A percentile compares a stretch with the other conserved stretches of the same genome.
These are phyloP conservation scores for Chloropicon primus DNA, from an alignment of 139 green algal genomes.

Conservation along the genomic window DNA sequence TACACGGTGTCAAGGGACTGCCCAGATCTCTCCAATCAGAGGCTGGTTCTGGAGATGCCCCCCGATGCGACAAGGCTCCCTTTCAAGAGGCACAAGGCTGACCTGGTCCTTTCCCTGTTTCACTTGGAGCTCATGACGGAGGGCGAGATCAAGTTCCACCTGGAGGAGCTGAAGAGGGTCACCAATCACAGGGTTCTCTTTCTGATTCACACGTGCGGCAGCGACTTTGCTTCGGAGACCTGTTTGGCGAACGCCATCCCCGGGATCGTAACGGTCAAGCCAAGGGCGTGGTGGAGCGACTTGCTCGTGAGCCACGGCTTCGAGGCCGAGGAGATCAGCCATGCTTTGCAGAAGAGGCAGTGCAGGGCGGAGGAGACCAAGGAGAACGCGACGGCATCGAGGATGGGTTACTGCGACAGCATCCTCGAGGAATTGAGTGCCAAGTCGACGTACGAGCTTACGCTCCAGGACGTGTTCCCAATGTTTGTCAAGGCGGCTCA, in stretches of 20 bases:
- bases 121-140: slow-evolving; percentile 6
- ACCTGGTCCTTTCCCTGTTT: slow-evolving; percentile 1
- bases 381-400: neutral
- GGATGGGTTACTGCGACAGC: neutral
- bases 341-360: slow-evolving; percentile 1
- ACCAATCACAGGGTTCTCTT: neutral
- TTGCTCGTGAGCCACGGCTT: neutral
- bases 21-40: neutral
- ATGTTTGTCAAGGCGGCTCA: neutral
- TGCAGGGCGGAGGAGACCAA: neutral
- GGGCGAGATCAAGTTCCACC: neutral
- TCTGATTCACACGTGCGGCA: neutral
- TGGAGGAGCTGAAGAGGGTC: neutral
- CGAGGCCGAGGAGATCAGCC: neutral
- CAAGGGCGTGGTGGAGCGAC: neutral
- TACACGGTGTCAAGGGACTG: slow-evolving; percentile 4
- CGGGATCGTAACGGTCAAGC: neutral
- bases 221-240: no score
- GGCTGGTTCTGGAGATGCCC: neutral
- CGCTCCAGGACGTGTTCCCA: slow-evolving; percentile 4
- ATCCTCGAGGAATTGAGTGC: neutral
- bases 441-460: neutral
- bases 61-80: neutral
- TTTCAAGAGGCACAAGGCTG: neutral
- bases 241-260: neutral